Evolutionary conservation across 1,139 yeast species (phyloP), one percentile per base, ranked within the genome.

Genomic region (Wickerhamiella pararugosa): DNA sequence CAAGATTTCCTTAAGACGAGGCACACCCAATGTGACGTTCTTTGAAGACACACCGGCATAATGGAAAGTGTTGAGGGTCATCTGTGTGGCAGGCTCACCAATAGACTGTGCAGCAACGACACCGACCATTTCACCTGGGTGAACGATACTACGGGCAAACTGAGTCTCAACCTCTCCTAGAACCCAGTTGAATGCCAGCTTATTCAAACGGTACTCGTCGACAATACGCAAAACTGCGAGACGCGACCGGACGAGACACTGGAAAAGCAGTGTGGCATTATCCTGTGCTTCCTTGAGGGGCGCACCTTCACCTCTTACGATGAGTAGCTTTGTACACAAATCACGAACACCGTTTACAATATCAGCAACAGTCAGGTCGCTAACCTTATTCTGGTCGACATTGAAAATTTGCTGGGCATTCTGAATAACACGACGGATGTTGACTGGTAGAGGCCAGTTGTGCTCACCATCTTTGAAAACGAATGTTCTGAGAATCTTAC

Each of bases 71-170:
- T 90, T 90, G 66, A 90, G 74, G 0, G 99, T 90, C 99, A 90
- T 90, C 66, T 90, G 99, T 27, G 99, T 90, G 27, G 98, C 98
- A 41, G 99, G 99, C 63, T 90, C 99, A 69, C 99, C 99, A 67
- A 90, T 90, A 38, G 96, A 86, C 68, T 90, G 99, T 1, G 99
- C 98, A 44, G 98, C 99, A 58, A 90, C 75, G 44, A 90, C 96
- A 69, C 99, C 99, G 46, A 92, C 98, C 98, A 90, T 90, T 63
- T 90, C 98, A 70, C 99, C 99, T 7, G 99, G 96, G 53, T 92
- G 92, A 40, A 87, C 98, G 57, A 86, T 69, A 4, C 97, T 79
- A 62, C 81, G 82, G 53, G 83, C 87, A 66, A 87, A 92, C 62
- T 87, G 96, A 26, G 90, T 74, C 58, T 86, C 95, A 53, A 92